Evolutionary conservation across 2,329 filamentous ascomycete genomes (phyloP).

Genomic region (Leptographium galeiforme): DNA sequence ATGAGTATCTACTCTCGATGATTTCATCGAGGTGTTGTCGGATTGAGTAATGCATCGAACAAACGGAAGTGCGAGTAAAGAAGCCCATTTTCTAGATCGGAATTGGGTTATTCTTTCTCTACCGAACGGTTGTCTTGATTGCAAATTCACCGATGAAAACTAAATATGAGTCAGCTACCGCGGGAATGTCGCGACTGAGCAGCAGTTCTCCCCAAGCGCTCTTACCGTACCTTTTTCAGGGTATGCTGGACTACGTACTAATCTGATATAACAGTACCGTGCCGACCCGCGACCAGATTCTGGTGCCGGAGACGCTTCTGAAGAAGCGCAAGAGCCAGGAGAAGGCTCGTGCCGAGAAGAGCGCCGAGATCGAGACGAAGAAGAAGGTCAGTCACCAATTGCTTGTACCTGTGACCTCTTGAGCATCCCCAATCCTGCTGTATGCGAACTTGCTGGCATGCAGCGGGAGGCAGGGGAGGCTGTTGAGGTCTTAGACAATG

Average conservation of each 20-base stretch:
- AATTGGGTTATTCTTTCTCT: background rate
- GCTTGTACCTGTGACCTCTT: slow-evolving; percentile 6
- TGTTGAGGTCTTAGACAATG: slow-evolving; percentile 29
- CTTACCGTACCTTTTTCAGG: slow-evolving; percentile 37
- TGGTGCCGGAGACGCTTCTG: slow-evolving; percentile 97
- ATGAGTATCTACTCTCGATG: slow-evolving; percentile 30
- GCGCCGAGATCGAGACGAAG: slow-evolving; percentile 68
- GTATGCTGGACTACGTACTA: slow-evolving; percentile 64
- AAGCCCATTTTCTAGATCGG: background rate
- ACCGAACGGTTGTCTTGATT: background rate
- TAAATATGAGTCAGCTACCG: slow-evolving; percentile 72
- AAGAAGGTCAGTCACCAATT: slow-evolving; percentile 57
- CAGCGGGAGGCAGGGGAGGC: background rate
- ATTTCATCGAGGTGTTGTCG: slow-evolving; percentile 56
- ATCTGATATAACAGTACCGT: slow-evolving; percentile 68
- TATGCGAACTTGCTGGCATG: background rate
- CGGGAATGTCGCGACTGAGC: slow-evolving; percentile 84
- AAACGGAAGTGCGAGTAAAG: background rate
- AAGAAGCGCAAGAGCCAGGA: slow-evolving; percentile 99
- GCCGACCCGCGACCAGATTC: slow-evolving; percentile 86
- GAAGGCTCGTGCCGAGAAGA: slow-evolving; percentile 88
- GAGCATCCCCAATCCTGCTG: background rate
- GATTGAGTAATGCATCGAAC: slow-evolving; percentile 38
- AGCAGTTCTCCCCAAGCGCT: slow-evolving; percentile 90
- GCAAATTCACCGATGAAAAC: slow-evolving; percentile 65